A percentile compares a stretch with the other conserved stretches of the same genome.
Evolutionary conservation across 2,329 filamentous ascomycete genomes (phyloP).

Genomic region (Colletotrichum simmondsii): DNA sequence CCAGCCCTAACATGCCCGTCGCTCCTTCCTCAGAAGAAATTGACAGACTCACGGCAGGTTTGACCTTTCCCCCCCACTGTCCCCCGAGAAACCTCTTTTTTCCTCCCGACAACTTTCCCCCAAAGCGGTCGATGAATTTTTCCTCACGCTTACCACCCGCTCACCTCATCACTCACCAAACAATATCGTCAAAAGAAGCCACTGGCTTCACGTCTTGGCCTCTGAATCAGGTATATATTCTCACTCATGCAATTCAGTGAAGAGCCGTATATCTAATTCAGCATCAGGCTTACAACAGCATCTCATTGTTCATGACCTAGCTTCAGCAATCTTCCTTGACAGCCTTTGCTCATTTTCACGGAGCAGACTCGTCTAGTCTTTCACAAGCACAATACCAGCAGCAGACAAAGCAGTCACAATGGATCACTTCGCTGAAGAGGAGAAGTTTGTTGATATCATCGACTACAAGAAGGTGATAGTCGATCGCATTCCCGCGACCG

Average conservation of each 20-base stretch:
- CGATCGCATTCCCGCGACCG: slow-evolving; percentile 2
- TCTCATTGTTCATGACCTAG: neutral
- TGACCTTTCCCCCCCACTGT: neutral
- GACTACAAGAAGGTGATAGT: neutral
- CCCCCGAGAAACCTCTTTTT: neutral
- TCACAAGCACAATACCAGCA: neutral
- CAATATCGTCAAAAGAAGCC: neutral
- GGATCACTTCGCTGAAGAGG: neutral
- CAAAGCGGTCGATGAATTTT: neutral
- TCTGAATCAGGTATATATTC: neutral
- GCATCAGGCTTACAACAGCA: neutral
- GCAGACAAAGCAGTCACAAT: neutral
- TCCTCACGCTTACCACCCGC: neutral
- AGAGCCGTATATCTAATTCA: too few species aligned
- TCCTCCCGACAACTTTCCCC: neutral
- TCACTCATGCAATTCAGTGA: neutral
- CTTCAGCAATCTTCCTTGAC: neutral
- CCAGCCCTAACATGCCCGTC: neutral
- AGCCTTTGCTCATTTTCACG: neutral
- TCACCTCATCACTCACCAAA: neutral
- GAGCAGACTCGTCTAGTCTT: neutral
- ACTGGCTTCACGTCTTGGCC: neutral
- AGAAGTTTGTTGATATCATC: neutral
- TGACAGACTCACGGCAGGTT: neutral
- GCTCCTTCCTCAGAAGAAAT: neutral